Evolutionary conservation across 352 stramenopile species (phyloP).

Genomic region (Globisporangium recalcitrans): DNA sequence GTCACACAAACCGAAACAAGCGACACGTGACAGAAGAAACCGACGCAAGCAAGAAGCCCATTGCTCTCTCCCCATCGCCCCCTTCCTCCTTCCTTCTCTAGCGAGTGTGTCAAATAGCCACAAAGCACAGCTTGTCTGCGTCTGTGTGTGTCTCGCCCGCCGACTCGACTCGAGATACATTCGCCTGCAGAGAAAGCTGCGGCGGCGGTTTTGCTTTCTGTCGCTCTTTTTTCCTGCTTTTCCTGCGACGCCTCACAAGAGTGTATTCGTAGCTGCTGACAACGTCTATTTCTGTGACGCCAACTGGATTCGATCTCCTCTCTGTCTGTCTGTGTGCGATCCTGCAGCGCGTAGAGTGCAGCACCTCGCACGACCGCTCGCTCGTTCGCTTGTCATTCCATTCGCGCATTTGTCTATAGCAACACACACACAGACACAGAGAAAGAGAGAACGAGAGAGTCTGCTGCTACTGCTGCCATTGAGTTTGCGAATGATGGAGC

Average conservation of each 20-base stretch:
- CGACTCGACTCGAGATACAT: too few relatives aligned
- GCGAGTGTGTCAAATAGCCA: too few relatives aligned
- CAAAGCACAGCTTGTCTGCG: background rate
- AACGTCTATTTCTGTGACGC: background rate
- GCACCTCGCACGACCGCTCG: background rate
- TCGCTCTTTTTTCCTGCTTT: background rate
- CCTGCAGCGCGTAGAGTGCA: background rate
- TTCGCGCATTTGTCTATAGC: background rate
- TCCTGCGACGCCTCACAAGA: background rate
- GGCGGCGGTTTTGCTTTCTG: background rate
- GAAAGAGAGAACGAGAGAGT: background rate
- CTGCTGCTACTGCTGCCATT: background rate
- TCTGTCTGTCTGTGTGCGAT: background rate
- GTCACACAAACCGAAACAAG: background rate
- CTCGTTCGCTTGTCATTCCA: background rate
- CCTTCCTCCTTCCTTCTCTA: background rate
- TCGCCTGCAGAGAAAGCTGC: background rate
- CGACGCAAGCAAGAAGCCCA: background rate
- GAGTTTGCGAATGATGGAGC: conserved; percentile 6
- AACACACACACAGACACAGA: background rate
- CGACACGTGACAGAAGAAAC: background rate
- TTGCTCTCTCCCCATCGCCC: too few relatives aligned
- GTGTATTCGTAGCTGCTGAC: background rate
- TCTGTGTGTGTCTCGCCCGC: background rate
- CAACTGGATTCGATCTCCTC: background rate